These are phyloP conservation scores for Vitis rupestris DNA, from an alignment of 164 flowering plant species.

Conservation along the genomic window DNA sequence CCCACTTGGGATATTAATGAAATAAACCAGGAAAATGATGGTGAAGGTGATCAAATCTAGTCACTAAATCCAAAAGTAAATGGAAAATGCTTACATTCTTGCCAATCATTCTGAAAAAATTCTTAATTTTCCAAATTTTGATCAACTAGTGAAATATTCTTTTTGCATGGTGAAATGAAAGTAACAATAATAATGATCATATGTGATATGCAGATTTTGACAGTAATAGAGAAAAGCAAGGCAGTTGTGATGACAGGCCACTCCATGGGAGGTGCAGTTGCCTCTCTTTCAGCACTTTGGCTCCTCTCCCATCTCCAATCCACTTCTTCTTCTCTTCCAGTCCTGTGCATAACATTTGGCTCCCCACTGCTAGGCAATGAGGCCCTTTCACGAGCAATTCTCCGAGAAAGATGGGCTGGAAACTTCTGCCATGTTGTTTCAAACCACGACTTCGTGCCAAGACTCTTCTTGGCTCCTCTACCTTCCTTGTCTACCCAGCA, in stretches of 20 bases:
- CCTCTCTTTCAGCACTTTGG: conserved; percentile 69
- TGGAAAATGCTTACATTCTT: no score
- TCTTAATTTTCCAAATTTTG: no score
- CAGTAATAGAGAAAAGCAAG: conserved; percentile 36
- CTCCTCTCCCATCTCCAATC: conserved; percentile 45
- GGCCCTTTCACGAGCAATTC: conserved; percentile 50
- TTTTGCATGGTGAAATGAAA: neutral
- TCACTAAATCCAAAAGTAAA: no score
- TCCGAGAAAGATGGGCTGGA: conserved; percentile 57
- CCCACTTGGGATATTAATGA: no score
- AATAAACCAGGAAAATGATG: no score
- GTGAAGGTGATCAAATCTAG: no score
- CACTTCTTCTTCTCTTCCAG: conserved; percentile 17
- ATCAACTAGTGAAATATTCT: neutral
- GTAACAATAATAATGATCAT: neutral
- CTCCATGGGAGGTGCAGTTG: conserved; percentile 65
- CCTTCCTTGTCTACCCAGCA: conserved; percentile 22
- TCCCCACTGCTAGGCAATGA: conserved; percentile 71
- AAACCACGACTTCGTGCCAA: conserved; percentile 59
- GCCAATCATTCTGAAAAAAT: no score
- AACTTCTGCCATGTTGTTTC: conserved; percentile 62
- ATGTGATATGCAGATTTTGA: conserved; percentile 37
- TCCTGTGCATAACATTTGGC: conserved; percentile 79
- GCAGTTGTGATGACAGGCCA: conserved; percentile 71
- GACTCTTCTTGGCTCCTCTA: conserved; percentile 53